Evolutionary conservation across 176 grass and related monocot species (phyloP).

Genomic region (Avena atlantica): DNA sequence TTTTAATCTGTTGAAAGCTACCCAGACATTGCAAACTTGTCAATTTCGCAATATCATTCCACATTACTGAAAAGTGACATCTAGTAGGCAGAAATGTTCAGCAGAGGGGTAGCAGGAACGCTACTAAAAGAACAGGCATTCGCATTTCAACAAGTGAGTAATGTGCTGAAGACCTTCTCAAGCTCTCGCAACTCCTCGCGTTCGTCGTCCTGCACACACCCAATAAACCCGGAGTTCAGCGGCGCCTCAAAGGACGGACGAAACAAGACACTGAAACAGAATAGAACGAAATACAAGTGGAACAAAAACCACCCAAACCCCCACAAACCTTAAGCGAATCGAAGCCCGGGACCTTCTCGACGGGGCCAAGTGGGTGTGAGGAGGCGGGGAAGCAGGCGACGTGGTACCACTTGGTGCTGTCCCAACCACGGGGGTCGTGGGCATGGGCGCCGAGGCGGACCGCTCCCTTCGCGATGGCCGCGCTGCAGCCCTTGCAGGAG

Average conservation of each 20-base stretch:
- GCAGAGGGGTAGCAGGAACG: neutral
- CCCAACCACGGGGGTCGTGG: constrained; percentile 64
- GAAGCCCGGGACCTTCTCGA: constrained; percentile 72
- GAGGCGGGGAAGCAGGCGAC: constrained; percentile 65
- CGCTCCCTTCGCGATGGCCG: constrained; percentile 54
- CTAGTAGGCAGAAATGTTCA: neutral
- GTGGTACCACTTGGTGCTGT: constrained; percentile 74
- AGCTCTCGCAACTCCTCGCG: constrained; percentile 59
- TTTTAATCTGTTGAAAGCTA: neutral
- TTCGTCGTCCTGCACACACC: constrained; percentile 52
- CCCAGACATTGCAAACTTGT: neutral
- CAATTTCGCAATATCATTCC: neutral
- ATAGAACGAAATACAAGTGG: neutral
- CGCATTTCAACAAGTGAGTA: neutral
- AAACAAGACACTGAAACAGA: neutral
- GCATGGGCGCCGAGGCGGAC: constrained; percentile 63
- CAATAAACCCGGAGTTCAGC: constrained; percentile 25
- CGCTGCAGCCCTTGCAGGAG: constrained; percentile 72
- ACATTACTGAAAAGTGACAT: neutral
- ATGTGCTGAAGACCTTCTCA: constrained; percentile 42
- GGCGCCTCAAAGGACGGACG: neutral
- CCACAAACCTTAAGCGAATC: constrained; percentile 69
- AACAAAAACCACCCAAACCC: neutral
- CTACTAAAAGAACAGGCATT: neutral
- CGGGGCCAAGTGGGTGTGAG: constrained; percentile 43